phyloP scores from a whole-genome alignment of 1,284 basidiomycete genomes.

The Naganishia sp. region DNA sequence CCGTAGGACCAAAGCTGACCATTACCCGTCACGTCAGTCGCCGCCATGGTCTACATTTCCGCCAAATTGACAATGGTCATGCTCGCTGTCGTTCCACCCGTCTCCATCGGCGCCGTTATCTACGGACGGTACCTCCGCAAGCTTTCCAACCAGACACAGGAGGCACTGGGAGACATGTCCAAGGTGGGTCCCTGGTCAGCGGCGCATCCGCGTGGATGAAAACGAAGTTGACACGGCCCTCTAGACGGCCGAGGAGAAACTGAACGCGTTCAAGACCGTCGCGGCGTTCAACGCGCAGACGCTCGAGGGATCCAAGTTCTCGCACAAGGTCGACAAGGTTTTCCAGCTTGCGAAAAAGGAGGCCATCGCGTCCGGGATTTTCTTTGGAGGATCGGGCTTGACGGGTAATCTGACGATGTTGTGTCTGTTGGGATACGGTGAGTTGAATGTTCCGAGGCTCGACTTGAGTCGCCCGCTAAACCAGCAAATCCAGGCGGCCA shows the following conservation, averaged over 20 bases:
- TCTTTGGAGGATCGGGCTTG: conserved; percentile 90
- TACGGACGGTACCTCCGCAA: conserved; percentile 94
- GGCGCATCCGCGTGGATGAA: conserved; percentile 33
- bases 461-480: too few relatives aligned
- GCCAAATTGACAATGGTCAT: conserved; percentile 86
- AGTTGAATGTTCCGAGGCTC: conserved; percentile 31
- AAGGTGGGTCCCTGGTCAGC: conserved; percentile 58
- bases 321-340: conserved; percentile 65
- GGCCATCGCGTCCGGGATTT: conserved; percentile 85
- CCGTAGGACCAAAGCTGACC: background rate
- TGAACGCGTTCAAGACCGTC: conserved; percentile 89
- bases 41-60: conserved; percentile 95
- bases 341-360: conserved; percentile 80
- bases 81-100: conserved; percentile 91
- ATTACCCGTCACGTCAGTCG: conserved; percentile 61
- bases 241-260: conserved; percentile 79
- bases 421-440: conserved; percentile 86
- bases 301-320: conserved; percentile 65
- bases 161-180: conserved; percentile 91
- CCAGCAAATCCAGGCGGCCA: conserved; percentile 67
- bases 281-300: conserved; percentile 79
- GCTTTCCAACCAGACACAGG: conserved; percentile 87
- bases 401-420: conserved; percentile 92
- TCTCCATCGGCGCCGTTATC: conserved; percentile 92
- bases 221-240: background rate